A percentile compares a stretch with the other conserved stretches of the same genome.
Conservation (phyloP, 768 basidiomycete species). For the Russula dissimulans region DNA sequence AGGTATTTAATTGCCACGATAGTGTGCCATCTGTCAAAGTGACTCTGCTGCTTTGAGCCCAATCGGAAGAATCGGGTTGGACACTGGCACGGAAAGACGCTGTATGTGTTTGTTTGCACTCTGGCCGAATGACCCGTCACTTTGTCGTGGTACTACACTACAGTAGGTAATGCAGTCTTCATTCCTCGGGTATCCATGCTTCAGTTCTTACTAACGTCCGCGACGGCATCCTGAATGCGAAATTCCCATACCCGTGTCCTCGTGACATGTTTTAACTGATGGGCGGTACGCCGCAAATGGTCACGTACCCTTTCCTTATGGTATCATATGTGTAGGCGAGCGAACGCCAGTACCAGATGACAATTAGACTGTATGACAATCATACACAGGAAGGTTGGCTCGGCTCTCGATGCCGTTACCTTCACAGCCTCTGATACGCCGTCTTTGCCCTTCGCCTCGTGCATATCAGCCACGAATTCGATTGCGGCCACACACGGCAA, state of each 20-base stretch:
- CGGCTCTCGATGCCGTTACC: slow-evolving; percentile 18
- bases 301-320: slow-evolving; percentile 65
- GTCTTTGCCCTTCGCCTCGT: slow-evolving; percentile 48
- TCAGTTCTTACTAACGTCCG: background rate
- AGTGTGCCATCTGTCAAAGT: too few relatives aligned
- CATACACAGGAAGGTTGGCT: background rate
- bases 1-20: slow-evolving; percentile 8
- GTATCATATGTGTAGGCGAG: slow-evolving; percentile 63
- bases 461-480: slow-evolving; percentile 77
- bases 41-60: too few relatives aligned
- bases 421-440: slow-evolving; percentile 32
- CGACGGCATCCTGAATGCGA: slow-evolving; percentile 45
- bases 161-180: background rate
- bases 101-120: too few relatives aligned
- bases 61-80: too few relatives aligned
- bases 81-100: too few relatives aligned
- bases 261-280: slow-evolving; percentile 16
- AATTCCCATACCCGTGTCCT: slow-evolving; percentile 66
- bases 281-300: background rate
- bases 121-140: background rate
- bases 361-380: background rate
- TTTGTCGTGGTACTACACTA: background rate
- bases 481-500: slow-evolving; percentile 73
- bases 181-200: background rate
- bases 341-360: slow-evolving; percentile 54